Base-by-base conservation (phyloP, 1,284 basidiomycete species). In the Omphalotus olearius region DNA sequence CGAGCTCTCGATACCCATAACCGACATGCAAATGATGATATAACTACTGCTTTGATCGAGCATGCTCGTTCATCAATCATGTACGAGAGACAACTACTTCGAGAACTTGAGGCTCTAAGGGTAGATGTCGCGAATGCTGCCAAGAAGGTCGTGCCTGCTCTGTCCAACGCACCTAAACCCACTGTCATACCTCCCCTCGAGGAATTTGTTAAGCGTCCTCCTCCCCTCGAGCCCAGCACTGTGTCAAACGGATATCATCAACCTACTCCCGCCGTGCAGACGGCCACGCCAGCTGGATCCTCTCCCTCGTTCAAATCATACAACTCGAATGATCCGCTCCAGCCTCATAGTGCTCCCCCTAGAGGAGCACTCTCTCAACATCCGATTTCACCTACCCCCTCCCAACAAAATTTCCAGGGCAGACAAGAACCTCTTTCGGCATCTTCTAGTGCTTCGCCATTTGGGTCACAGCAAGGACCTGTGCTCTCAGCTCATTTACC, bases 31-130 rank as follows among this genome's bases (percentile, higher is more conserved):
- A 88, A 95, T 51, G 90, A 95, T 53, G 94, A 98, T 64, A 80
- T 97, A 47, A 88, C 90, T 11, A 78, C 88, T 28, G 86, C 91
- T 1, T 72, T 98, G 35, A 83, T 97, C 49, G 93, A 97, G 66
- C 92, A 97, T 65, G 91, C 91, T 9, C 83, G 93, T 18, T 88
- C 92, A 26, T 86, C 87, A 37, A 83, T 97, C 60, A 84, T 93
- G 74, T 96, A 93, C 65, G 94, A 97, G 64, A 81, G 85, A 56
- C 91, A 94, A 64, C 73, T 90, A 6, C 73, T 97, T 50, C 82
- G 87, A 50, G 94, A 97, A 66, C 74, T 96, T 10, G 93, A 96
- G 64, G 77, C 88, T n/a, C 79, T 97, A 36, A 75, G 80, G 55
- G 79, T 77, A 1, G 93, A 96, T 62, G 73, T 98, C 43, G 73